Conservation (phyloP, 2,329 filamentous ascomycete genomes). For the Diaporthe destruens region DNA sequence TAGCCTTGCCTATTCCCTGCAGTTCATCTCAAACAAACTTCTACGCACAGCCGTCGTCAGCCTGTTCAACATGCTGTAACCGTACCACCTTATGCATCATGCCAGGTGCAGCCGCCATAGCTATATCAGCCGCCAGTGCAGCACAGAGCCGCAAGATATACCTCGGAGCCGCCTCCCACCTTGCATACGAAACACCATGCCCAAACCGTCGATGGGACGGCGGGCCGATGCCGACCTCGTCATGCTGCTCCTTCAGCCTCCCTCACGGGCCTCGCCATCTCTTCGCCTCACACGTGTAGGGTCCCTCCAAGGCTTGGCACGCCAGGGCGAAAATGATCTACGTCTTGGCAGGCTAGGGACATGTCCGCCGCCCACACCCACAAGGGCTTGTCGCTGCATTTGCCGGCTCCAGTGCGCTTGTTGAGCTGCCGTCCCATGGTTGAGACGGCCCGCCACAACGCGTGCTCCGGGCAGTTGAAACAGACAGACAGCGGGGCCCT, state of each 20-base stretch:
- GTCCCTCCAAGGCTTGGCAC: background rate
- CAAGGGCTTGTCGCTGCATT: conserved; percentile 9
- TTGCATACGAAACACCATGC: conserved; percentile 35
- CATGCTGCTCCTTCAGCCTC: background rate
- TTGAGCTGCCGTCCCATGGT: conserved; percentile 37
- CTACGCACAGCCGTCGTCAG: no score
- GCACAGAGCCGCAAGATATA: background rate
- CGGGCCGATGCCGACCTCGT: conserved; percentile 24
- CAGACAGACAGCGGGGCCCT: conserved; percentile 32
- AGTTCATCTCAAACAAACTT: conserved; percentile 6
- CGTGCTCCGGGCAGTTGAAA: conserved; percentile 24
- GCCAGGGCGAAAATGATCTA: conserved; percentile 1
- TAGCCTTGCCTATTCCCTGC: no score
- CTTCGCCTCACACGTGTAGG: conserved; percentile 8
- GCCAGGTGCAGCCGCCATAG: background rate
- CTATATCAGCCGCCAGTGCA: background rate
- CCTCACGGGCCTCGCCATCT: conserved; percentile 9
- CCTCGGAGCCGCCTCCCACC: conserved; percentile 10
- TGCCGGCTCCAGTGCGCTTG: conserved; percentile 25
- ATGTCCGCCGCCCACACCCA: conserved; percentile 21
- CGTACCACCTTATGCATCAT: conserved; percentile 3
- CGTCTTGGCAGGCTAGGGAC: conserved; percentile 21
- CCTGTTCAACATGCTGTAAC: conserved; percentile 3
- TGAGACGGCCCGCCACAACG: conserved; percentile 35
- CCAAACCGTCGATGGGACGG: conserved; percentile 20